Percentiles rank a stretch among this genome's conserved stretches.
These are phyloP conservation scores for Fusarium robinianum DNA, from an alignment of 2,329 filamentous ascomycete genomes.

Conservation along the genomic window DNA sequence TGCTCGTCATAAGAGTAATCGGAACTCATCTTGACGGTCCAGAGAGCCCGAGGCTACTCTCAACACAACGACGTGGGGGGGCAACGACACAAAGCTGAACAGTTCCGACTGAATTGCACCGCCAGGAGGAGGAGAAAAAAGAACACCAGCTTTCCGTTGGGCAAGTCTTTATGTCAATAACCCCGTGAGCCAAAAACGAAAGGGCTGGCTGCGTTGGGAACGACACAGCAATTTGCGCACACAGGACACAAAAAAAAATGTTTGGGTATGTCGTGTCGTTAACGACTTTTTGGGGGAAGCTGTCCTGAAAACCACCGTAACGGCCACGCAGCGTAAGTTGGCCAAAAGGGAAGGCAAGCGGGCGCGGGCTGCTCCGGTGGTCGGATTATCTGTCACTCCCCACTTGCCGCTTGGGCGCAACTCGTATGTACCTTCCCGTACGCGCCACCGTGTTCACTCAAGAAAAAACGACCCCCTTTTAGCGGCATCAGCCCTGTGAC, in stretches of 20 bases:
- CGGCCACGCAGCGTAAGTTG: slow-evolving; percentile 38
- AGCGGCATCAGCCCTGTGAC: slow-evolving; percentile 27
- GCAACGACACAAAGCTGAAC: slow-evolving; percentile 19
- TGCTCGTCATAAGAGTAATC: slow-evolving; percentile 99
- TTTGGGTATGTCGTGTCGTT: no score
- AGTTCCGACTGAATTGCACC: slow-evolving; percentile 13
- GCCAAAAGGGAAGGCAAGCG: slow-evolving; percentile 12
- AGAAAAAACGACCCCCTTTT: no score
- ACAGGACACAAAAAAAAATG: no score
- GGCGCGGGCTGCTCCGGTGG: slow-evolving; percentile 30
- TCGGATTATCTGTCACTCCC: slow-evolving; percentile 43
- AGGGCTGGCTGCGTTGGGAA: no score
- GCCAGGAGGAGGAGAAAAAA: no score
- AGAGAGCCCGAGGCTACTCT: slow-evolving; percentile 44
- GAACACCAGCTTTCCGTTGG: no score
- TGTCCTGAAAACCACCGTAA: slow-evolving; percentile 37
- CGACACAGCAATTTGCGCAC: no score
- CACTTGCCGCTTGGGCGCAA: slow-evolving; percentile 25
- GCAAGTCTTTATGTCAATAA: no score
- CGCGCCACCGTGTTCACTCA: slow-evolving; percentile 44
- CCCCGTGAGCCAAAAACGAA: no score
- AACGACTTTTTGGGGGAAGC: slow-evolving; percentile 23
- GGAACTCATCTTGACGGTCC: slow-evolving; percentile 71
- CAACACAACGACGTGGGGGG: slow-evolving; percentile 17
- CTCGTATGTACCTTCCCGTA: slow-evolving; percentile 17